These are phyloP conservation scores for Fusarium sp. DNA, from an alignment of 2,329 filamentous ascomycete genomes.

Conservation along the genomic window DNA sequence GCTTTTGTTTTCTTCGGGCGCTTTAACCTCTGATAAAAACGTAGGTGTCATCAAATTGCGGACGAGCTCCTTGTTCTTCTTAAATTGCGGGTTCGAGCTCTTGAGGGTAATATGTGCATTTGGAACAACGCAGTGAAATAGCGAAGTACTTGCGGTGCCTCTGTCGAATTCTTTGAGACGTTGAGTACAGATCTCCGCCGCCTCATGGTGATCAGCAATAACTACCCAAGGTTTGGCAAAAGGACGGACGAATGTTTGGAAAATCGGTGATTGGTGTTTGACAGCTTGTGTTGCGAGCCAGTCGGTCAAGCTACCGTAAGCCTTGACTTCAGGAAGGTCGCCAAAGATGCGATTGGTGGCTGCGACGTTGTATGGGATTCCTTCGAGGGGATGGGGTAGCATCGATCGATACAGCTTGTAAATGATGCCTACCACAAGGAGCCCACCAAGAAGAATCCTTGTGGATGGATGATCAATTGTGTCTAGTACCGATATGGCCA, in stretches of 20 bases:
- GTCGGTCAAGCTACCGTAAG: conserved; percentile 26
- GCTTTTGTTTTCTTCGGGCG: accelerated
- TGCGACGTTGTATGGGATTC: conserved; percentile 28
- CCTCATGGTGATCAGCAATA: conserved; percentile 37
- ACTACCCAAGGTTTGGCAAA: conserved; percentile 32
- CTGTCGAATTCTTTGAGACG: conserved; percentile 37
- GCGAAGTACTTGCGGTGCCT: conserved; percentile 9
- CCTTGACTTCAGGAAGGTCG: conserved; percentile 23
- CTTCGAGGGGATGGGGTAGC: conserved; percentile 24
- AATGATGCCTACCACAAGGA: conserved; percentile 11
- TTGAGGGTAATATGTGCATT: conserved; percentile 24
- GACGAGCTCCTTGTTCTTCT: conserved; percentile 39
- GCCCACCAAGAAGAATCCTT: neutral
- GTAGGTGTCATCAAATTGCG: conserved; percentile 35
- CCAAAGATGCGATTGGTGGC: conserved; percentile 32
- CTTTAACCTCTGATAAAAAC: conserved; percentile 24
- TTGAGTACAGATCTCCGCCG: conserved; percentile 28
- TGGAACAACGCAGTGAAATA: conserved; percentile 27
- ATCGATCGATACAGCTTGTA: conserved; percentile 26
- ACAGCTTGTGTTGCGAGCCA: conserved; percentile 25
- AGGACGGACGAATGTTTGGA: conserved; percentile 30
- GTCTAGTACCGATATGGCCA: neutral
- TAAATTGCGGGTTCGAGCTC: conserved; percentile 32
- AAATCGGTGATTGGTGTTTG: conserved; percentile 28
- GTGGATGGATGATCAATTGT: neutral